Percentiles rank a stretch among this genome's conserved stretches.
Evolutionary conservation across 176 grass and related monocot genomes (phyloP).

Genomic region (Tuctoria greenei): DNA sequence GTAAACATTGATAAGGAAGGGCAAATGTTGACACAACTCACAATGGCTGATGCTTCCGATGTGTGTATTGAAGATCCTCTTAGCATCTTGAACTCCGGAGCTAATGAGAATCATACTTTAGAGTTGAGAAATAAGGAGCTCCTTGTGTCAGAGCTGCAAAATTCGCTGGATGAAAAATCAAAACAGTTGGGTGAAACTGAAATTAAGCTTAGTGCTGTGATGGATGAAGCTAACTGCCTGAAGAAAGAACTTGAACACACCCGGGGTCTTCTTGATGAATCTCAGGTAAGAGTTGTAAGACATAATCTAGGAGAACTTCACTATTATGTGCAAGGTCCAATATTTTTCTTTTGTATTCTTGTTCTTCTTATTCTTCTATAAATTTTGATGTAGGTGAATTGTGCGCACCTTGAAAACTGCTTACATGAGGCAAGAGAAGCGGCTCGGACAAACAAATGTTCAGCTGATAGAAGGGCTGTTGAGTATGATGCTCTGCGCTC

Average conservation of each 20-base stretch:
- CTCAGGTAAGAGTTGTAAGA: conserved; percentile 79
- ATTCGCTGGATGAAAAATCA: conserved; percentile 64
- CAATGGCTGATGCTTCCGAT: conserved; percentile 43
- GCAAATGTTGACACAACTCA: conserved; percentile 37
- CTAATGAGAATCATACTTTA: conserved; percentile 41
- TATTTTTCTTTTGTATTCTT: conserved; percentile 18
- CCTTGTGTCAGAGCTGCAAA: conserved; percentile 61
- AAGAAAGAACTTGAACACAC: conserved; percentile 71
- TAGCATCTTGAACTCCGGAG: conserved; percentile 45
- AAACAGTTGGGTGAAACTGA: conserved; percentile 68
- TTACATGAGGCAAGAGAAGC: conserved; percentile 94
- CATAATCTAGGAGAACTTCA: conserved; percentile 26
- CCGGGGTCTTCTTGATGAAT: conserved; percentile 79
- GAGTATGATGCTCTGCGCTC: conserved; percentile 81
- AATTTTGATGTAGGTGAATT: conserved; percentile 71
- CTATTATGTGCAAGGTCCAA: conserved; percentile 23
- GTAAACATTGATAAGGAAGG: conserved; percentile 54
- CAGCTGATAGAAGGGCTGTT: conserved; percentile 89
- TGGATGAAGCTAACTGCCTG: conserved; percentile 63
- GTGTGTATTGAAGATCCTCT: conserved; percentile 47
- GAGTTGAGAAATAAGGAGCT: conserved; percentile 52
- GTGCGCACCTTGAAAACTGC: conserved; percentile 91
- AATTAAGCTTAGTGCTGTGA: conserved; percentile 54
- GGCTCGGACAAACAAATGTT: conserved; percentile 85
- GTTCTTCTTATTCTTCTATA: conserved; percentile 26